phyloP scores from a whole-genome alignment of 2,329 filamentous ascomycete genomes.

The Pseudocercospora fuligena region DNA sequence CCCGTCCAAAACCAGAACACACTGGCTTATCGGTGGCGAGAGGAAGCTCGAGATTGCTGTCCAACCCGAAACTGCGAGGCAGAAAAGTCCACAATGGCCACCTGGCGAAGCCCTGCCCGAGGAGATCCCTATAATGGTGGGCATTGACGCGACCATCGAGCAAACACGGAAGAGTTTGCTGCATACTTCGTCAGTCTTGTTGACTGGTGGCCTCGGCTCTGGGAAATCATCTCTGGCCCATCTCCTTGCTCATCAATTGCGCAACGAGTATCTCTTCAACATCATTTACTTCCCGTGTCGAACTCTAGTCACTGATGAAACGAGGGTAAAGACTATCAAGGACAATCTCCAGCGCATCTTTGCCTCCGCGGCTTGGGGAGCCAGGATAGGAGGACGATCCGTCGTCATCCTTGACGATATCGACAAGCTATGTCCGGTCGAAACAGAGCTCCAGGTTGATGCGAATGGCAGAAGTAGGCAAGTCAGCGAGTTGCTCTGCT shows the following conservation, averaged over 20 bases:
- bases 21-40: constrained; percentile 81
- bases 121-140: constrained; percentile 70
- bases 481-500: constrained; percentile 84
- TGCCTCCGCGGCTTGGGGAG: constrained; percentile 88
- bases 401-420: constrained; percentile 90
- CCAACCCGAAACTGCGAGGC: constrained; percentile 72
- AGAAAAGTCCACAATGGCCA: constrained; percentile 57
- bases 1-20: constrained; percentile 52
- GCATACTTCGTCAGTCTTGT: constrained; percentile 83
- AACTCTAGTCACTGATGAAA: constrained; percentile 88
- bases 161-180: constrained; percentile 77
- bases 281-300: constrained; percentile 85
- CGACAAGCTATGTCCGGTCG: constrained; percentile 88
- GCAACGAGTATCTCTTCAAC: constrained; percentile 75
- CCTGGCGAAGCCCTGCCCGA: constrained; percentile 60
- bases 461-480: constrained; percentile 93
- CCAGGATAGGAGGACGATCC: constrained; percentile 79
- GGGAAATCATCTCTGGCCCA: constrained; percentile 86
- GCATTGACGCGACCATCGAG: constrained; percentile 77
- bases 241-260: constrained; percentile 73
- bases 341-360: constrained; percentile 85
- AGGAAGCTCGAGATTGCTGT: constrained; percentile 75
- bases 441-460: constrained; percentile 92
- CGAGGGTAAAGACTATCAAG: constrained; percentile 84
- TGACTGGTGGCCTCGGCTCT: constrained; percentile 86